Conservation (phyloP, 2,329 filamentous ascomycete species). For the Beauveria rudraprayagi region DNA sequence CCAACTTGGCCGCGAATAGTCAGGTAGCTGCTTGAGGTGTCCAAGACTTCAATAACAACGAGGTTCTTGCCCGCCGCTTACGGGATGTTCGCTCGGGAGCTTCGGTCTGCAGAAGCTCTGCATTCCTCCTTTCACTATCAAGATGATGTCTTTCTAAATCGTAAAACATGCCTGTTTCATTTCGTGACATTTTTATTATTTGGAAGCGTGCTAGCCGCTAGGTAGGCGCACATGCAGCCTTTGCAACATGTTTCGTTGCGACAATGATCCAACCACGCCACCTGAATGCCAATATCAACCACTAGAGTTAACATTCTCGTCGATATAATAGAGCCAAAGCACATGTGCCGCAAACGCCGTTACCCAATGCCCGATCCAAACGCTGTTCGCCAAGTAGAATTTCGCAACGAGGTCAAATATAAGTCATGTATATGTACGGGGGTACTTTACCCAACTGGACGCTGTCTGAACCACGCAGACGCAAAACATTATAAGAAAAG, state of each 20-base stretch:
- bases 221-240: background rate
- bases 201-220: background rate
- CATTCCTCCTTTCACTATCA: no score
- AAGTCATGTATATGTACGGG: background rate
- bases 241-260: background rate
- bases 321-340: background rate
- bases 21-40: no score
- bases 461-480: background rate
- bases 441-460: background rate
- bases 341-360: slow-evolving; percentile 6
- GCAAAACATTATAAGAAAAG: background rate
- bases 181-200: background rate
- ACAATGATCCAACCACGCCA: background rate
- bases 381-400: slow-evolving; percentile 3
- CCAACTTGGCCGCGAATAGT: no score
- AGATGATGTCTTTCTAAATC: no score
- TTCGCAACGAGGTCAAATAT: slow-evolving; percentile 2
- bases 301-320: background rate
- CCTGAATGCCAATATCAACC: background rate
- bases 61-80: no score
- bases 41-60: no score
- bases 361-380: slow-evolving; percentile 5
- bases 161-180: background rate
- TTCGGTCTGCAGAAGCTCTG: no score
- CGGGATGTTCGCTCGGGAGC: no score